A percentile compares a stretch with the other conserved stretches of the same genome.
These are phyloP conservation scores for Guadua angustifolia DNA, from an alignment of 176 grass and related monocot genomes.

Conservation along the genomic window DNA sequence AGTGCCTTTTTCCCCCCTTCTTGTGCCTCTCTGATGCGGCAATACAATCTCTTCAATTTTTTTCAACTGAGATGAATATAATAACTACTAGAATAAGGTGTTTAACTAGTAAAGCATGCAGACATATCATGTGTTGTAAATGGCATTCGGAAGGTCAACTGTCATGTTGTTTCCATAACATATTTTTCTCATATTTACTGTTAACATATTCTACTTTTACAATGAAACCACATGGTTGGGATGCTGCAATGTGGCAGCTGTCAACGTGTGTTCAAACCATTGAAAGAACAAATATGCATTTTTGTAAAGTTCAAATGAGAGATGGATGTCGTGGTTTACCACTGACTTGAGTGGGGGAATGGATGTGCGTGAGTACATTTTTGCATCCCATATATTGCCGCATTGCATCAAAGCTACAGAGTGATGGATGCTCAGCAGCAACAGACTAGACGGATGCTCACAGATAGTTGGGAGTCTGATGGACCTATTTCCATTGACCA, in stretches of 20 bases:
- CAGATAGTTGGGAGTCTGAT: neutral
- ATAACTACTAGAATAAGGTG: constrained; percentile 11
- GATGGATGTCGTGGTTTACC: constrained; percentile 31
- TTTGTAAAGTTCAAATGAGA: constrained; percentile 13
- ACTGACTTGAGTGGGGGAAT: constrained; percentile 2
- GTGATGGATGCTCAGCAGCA: constrained; percentile 11
- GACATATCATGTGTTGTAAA: neutral
- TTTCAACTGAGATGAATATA: neutral
- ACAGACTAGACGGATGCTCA: neutral
- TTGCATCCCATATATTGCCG: neutral
- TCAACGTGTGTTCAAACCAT: neutral
- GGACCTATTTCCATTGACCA: constrained; percentile 20
- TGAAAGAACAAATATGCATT: neutral
- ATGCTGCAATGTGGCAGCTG: neutral
- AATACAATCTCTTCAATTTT: constrained; percentile 8
- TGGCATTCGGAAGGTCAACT: constrained; percentile 19
- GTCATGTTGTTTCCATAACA: neutral
- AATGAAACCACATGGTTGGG: neutral
- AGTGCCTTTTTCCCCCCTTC: neutral
- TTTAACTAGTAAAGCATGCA: neutral
- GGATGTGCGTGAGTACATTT: neutral
- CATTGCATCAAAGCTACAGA: constrained; percentile 29
- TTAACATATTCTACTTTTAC: neutral
- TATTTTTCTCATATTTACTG: too few species aligned
- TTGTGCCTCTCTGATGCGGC: neutral